These are phyloP conservation scores for Priceomyces medius DNA, from an alignment of 805 yeast species.

Conservation along the genomic window DNA sequence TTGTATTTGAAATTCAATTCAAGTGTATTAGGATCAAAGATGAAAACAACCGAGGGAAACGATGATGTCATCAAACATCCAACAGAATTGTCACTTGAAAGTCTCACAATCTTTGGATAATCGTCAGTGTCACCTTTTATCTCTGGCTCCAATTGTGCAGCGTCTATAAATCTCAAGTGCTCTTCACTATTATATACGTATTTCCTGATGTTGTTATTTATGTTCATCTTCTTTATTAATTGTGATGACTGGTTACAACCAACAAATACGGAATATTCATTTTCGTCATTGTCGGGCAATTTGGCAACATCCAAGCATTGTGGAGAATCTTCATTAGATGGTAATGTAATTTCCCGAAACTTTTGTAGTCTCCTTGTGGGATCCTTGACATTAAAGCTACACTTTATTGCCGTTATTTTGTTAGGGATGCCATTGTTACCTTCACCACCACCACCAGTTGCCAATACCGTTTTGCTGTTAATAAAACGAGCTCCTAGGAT, in stretches of 20 bases:
- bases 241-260: constrained; percentile 74
- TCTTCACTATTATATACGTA: constrained; percentile 55
- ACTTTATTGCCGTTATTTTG: constrained; percentile 64
- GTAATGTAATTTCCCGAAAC: constrained; percentile 60
- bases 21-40: constrained; percentile 56
- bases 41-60: constrained; percentile 60
- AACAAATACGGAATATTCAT: constrained; percentile 52
- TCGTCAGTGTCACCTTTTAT: constrained; percentile 41
- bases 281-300: constrained; percentile 24
- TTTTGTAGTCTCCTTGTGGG: constrained; percentile 48
- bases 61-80: constrained; percentile 71
- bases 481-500: constrained; percentile 76
- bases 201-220: constrained; percentile 71
- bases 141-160: constrained; percentile 57
- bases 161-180: constrained; percentile 58
- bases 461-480: constrained; percentile 57
- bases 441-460: constrained; percentile 96
- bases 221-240: constrained; percentile 53
- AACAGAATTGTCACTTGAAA: constrained; percentile 57
- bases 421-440: constrained; percentile 88
- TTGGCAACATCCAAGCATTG: constrained; percentile 63
- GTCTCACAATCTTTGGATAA: constrained; percentile 61
- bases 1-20: constrained; percentile 54
- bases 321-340: constrained; percentile 80
- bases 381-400: constrained; percentile 51